phyloP scores from a whole-genome alignment of 164 flowering plant genomes.

The Piper betle region DNA sequence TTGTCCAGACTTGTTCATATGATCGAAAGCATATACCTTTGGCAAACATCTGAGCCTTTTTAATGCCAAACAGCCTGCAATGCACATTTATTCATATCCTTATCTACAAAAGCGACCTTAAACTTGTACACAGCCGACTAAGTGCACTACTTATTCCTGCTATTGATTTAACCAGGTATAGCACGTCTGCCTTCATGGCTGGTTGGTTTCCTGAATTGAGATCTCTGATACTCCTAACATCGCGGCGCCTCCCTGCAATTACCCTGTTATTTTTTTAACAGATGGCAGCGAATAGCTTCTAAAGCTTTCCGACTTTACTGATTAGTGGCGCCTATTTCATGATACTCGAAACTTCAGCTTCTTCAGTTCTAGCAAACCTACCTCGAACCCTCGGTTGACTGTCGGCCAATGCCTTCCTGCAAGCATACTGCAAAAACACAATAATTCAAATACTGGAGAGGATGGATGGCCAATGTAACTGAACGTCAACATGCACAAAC shows the following conservation, averaged over 20 bases:
- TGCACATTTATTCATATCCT: not conserved
- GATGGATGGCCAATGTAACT: not conserved
- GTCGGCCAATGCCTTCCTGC: conserved; percentile 98
- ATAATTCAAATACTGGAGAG: not conserved
- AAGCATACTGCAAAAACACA: conserved; percentile 70
- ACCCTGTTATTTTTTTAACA: too few species aligned
- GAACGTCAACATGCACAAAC: not conserved
- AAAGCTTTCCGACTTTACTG: not conserved
- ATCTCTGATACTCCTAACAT: not conserved
- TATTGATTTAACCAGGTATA: not conserved
- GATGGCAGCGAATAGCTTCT: not conserved
- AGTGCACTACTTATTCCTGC: not conserved
- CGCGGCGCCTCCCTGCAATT: too few species aligned
- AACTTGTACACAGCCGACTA: not conserved
- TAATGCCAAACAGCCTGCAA: not conserved
- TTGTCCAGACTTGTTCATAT: too few species aligned
- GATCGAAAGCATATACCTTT: too few species aligned
- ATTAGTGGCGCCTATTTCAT: not conserved
- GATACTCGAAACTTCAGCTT: conserved; percentile 26
- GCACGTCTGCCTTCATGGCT: not conserved
- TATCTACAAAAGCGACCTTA: not conserved
- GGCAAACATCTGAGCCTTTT: too few species aligned
- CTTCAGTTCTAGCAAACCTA: conserved; percentile 89
- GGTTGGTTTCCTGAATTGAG: not conserved
- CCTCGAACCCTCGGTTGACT: conserved; percentile 97